These are phyloP conservation scores for Blastobotrys serpentis DNA, from an alignment of 1,139 yeast species.

Conservation along the genomic window DNA sequence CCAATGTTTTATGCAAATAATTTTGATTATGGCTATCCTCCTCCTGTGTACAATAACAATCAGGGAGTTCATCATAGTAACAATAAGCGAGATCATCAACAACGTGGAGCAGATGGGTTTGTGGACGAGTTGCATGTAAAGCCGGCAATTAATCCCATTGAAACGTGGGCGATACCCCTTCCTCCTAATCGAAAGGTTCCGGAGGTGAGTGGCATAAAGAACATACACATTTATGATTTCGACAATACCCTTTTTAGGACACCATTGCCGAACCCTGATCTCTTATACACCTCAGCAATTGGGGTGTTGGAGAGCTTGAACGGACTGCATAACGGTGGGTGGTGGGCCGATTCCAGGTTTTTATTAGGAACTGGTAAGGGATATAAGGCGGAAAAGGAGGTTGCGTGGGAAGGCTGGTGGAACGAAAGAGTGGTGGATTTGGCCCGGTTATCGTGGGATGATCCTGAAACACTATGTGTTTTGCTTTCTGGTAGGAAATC, in stretches of 20 bases:
- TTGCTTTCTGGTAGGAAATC: constrained; percentile 46
- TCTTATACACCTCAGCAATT: constrained; percentile 37
- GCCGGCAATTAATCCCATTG: constrained; percentile 11
- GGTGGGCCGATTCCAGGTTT: constrained; percentile 51
- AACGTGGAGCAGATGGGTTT: background rate
- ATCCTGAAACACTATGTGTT: constrained; percentile 39
- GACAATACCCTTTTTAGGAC: constrained; percentile 49
- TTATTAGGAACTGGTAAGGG: constrained; percentile 40
- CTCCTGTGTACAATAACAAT: background rate
- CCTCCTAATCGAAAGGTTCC: background rate
- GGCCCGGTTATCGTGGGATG: constrained; percentile 37
- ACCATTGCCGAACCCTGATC: constrained; percentile 44
- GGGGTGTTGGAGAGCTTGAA: constrained; percentile 32
- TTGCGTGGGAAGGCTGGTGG: constrained; percentile 44
- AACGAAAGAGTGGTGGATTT: constrained; percentile 42
- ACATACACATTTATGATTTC: constrained; percentile 47
- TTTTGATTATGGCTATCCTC: background rate
- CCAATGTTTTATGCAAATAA: constrained; percentile 3
- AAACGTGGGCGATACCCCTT: constrained; percentile 7
- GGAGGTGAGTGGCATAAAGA: constrained; percentile 9
- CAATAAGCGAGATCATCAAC: background rate
- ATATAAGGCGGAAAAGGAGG: constrained; percentile 32
- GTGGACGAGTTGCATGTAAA: constrained; percentile 2
- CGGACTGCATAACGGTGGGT: constrained; percentile 42
- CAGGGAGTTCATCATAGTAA: background rate